A percentile compares a stretch with the other conserved stretches of the same genome.
phyloP scores from a whole-genome alignment of 163 green algal species.

The Scenedesmus sp. region DNA sequence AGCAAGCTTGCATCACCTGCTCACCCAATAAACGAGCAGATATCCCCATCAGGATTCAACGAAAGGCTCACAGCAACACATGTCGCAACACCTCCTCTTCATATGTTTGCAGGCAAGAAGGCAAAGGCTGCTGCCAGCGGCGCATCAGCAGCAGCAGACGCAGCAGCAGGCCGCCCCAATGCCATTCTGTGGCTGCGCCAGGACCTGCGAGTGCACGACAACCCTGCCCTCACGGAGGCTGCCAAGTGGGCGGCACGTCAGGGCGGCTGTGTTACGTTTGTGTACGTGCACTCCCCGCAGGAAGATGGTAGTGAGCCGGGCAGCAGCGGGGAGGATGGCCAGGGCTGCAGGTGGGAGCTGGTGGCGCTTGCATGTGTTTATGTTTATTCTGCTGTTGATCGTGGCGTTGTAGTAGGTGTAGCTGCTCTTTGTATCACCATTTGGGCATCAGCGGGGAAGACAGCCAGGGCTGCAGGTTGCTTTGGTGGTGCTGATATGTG shows the following conservation, averaged over 20 bases:
- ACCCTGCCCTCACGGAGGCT: slow-evolving; percentile 65
- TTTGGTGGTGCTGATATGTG: neutral
- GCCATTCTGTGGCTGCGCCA: slow-evolving; percentile 49
- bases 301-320: slow-evolving; percentile 43
- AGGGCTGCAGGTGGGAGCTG: neutral
- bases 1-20: too few species aligned
- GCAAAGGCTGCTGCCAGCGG: neutral
- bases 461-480: neutral
- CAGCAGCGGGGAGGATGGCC: neutral
- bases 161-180: neutral
- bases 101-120: slow-evolving; percentile 21
- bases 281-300: slow-evolving; percentile 66
- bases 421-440: neutral
- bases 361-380: too few species aligned
- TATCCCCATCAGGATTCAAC: too few species aligned
- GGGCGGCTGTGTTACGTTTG: slow-evolving; percentile 58
- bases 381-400: neutral
- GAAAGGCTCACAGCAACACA: too few species aligned
- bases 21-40: too few species aligned
- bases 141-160: neutral
- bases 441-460: neutral
- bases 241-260: slow-evolving; percentile 41
- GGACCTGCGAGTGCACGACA: slow-evolving; percentile 77
- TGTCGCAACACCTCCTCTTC: neutral
- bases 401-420: neutral